Conservation (phyloP, 2,329 filamentous ascomycete genomes). For the Fusarium sp. region DNA sequence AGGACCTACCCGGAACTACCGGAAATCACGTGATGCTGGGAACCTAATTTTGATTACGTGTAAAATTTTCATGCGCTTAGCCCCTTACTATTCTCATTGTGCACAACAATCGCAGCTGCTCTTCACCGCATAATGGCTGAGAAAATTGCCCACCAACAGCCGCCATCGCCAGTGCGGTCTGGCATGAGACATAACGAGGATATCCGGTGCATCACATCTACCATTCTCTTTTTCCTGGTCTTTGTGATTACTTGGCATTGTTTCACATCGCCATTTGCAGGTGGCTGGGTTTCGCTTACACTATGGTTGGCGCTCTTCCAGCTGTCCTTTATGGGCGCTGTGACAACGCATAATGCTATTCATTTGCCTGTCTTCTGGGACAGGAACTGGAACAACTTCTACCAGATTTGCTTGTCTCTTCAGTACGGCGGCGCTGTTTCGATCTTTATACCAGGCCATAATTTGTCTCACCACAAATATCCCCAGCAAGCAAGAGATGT, state of each 20-base stretch:
- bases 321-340: conserved; percentile 21
- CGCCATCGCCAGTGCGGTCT: conserved; percentile 1
- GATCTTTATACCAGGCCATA: conserved; percentile 20
- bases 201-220: conserved; percentile 18
- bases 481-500: conserved; percentile 25
- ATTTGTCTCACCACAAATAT: conserved; percentile 27
- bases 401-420: conserved; percentile 26
- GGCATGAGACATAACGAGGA: conserved; percentile 17
- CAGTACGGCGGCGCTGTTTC: conserved; percentile 23
- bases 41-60: neutral
- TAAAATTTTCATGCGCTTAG: neutral
- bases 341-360: conserved; percentile 23
- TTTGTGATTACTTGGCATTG: conserved; percentile 17
- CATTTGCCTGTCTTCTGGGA: conserved; percentile 16
- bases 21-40: neutral
- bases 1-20: neutral
- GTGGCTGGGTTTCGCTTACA: conserved; percentile 2
- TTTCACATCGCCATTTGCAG: conserved; percentile 10
- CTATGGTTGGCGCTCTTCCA: conserved; percentile 25
- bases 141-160: neutral
- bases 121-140: conserved; percentile 5
- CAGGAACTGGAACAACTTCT: conserved; percentile 24
- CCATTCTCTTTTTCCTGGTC: conserved; percentile 17
- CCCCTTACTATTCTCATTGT: neutral
- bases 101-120: neutral